These are phyloP conservation scores for Neostapfia colusana DNA, from an alignment of 176 grass and related monocot species.

Conservation along the genomic window DNA sequence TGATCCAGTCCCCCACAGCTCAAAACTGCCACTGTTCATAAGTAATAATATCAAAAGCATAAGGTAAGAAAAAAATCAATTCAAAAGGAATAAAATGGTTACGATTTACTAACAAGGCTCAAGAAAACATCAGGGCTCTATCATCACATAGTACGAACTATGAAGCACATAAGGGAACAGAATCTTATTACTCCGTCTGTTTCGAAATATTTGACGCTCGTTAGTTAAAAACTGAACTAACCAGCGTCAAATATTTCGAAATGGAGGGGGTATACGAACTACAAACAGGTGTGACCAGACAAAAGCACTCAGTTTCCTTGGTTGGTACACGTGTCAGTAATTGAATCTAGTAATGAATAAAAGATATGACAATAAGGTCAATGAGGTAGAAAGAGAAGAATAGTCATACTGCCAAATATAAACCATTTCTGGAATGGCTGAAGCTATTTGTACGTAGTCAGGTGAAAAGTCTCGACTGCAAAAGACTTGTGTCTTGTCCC, in stretches of 20 bases:
- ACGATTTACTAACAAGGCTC: slow-evolving; percentile 1
- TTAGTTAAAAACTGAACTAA: too few relatives aligned
- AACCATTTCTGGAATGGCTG: slow-evolving; percentile 60
- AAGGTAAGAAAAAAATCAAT: slow-evolving; percentile 9
- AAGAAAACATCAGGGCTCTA: slow-evolving; percentile 9
- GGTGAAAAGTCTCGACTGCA: slow-evolving; percentile 31
- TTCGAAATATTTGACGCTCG: too few relatives aligned
- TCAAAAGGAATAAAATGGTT: background rate
- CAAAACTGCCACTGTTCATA: slow-evolving; percentile 70
- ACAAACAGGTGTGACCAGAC: background rate
- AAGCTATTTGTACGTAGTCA: slow-evolving; percentile 41
- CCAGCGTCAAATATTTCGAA: too few relatives aligned
- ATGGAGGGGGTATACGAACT: background rate
- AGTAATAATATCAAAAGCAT: slow-evolving; percentile 4
- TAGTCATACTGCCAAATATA: slow-evolving; percentile 79
- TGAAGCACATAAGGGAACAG: background rate
- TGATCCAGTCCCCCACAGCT: slow-evolving; percentile 57
- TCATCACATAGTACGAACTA: slow-evolving; percentile 12
- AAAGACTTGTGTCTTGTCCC: slow-evolving; percentile 10
- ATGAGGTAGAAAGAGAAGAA: slow-evolving; percentile 11
- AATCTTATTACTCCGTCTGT: too few relatives aligned
- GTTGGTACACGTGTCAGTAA: background rate
- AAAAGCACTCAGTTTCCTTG: background rate
- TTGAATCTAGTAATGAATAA: slow-evolving; percentile 3
- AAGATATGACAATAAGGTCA: slow-evolving; percentile 28